Evolutionary conservation across 371 early-diverging fungal genomes (phyloP).

Genomic region (Mucor piriformis): DNA sequence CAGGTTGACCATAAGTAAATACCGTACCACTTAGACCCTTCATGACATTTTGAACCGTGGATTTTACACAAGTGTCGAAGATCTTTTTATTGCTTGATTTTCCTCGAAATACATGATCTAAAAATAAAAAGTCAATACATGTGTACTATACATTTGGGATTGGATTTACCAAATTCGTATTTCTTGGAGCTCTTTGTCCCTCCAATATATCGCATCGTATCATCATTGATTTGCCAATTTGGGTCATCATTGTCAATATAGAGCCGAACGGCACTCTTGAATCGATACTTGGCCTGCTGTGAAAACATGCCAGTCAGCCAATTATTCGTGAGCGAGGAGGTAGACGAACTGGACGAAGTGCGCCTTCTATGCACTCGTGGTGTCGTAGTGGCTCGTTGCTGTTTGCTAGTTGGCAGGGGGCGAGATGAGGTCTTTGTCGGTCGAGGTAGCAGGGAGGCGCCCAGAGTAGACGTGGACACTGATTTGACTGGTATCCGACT

Average conservation of each 20-base stretch:
- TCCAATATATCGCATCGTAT: slow-evolving; percentile 11
- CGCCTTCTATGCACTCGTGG: slow-evolving; percentile 10
- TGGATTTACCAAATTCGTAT: slow-evolving; percentile 18
- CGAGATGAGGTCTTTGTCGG: neutral
- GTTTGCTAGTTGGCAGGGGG: neutral
- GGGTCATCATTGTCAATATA: slow-evolving; percentile 8
- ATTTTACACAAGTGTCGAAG: neutral
- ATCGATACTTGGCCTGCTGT: neutral
- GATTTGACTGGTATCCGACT: slow-evolving; percentile 12
- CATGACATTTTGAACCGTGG: slow-evolving; percentile 11
- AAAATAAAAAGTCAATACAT: neutral
- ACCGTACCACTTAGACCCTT: slow-evolving; percentile 45
- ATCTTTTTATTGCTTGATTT: neutral
- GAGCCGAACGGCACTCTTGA: slow-evolving; percentile 14
- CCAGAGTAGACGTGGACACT: slow-evolving; percentile 5
- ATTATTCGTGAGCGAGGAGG: neutral
- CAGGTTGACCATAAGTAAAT: slow-evolving; percentile 82
- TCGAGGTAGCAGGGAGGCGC: slow-evolving; percentile 1
- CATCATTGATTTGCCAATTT: slow-evolving; percentile 11
- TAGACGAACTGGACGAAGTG: slow-evolving; percentile 13
- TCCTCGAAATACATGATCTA: slow-evolving; percentile 12
- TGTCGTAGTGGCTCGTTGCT: slow-evolving; percentile 17
- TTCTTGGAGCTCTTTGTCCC: slow-evolving; percentile 15
- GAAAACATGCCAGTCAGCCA: slow-evolving; percentile 16
- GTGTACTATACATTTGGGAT: too few relatives aligned